These are phyloP conservation scores for Coemansia sp. DNA, from an alignment of 192 early-diverging fungal species.

Conservation along the genomic window DNA sequence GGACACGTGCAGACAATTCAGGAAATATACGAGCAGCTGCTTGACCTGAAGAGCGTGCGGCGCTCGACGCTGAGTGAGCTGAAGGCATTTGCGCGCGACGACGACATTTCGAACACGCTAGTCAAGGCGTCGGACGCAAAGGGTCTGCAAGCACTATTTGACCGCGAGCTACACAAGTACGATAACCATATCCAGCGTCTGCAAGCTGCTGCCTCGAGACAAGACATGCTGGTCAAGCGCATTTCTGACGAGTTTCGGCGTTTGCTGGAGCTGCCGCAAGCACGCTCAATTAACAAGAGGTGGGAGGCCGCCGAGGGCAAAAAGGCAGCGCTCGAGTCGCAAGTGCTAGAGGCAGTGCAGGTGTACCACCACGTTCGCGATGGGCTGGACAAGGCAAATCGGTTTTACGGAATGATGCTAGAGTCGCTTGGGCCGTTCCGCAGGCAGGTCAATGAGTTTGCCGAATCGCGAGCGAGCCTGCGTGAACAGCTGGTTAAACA, in stretches of 20 bases:
- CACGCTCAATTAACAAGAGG: slow-evolving; percentile 60
- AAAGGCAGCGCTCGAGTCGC: slow-evolving; percentile 60
- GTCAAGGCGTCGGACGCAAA: slow-evolving; percentile 59
- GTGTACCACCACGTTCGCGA: slow-evolving; percentile 65
- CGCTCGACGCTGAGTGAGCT: slow-evolving; percentile 56
- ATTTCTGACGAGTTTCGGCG: slow-evolving; percentile 72
- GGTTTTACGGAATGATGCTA: slow-evolving; percentile 59
- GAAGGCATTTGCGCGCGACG: slow-evolving; percentile 60
- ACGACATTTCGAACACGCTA: slow-evolving; percentile 70
- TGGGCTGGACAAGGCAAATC: slow-evolving; percentile 55
- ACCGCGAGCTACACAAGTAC: slow-evolving; percentile 88
- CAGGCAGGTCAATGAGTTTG: slow-evolving; percentile 56
- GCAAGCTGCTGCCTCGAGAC: slow-evolving; percentile 66
- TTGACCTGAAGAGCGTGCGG: slow-evolving; percentile 41
- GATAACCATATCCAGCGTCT: slow-evolving; percentile 75
- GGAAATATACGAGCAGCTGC: slow-evolving; percentile 42
- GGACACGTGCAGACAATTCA: slow-evolving; percentile 43
- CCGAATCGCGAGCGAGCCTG: slow-evolving; percentile 53
- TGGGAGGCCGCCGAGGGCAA: slow-evolving; percentile 69
- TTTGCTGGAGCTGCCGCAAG: slow-evolving; percentile 70
- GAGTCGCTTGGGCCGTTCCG: slow-evolving; percentile 53
- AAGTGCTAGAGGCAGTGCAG: slow-evolving; percentile 65
- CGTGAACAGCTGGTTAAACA: slow-evolving; percentile 55
- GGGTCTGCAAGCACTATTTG: slow-evolving; percentile 87
- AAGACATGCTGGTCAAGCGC: slow-evolving; percentile 70